phyloP scores from a whole-genome alignment of 2,329 filamentous ascomycete species.

The Pseudomassariella vexata region DNA sequence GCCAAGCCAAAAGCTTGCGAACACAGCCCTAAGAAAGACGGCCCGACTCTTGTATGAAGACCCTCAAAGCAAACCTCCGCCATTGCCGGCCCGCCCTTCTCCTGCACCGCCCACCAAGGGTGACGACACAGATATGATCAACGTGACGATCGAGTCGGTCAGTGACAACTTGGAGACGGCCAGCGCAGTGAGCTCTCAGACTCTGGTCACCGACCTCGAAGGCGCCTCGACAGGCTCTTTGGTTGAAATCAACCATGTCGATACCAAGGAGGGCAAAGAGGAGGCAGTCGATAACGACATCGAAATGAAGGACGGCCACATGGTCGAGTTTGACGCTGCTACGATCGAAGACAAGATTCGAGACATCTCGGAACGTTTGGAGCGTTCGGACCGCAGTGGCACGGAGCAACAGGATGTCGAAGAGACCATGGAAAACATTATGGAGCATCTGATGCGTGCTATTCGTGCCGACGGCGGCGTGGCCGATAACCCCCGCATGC shows the following conservation, averaged over 20 bases:
- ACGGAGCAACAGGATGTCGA: slow-evolving; percentile 88
- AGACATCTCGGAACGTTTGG: slow-evolving; percentile 30
- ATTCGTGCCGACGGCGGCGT: slow-evolving; percentile 67
- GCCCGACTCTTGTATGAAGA: no score
- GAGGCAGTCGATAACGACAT: not conserved
- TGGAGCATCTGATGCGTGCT: slow-evolving; percentile 85
- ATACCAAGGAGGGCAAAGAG: not conserved
- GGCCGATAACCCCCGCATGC: slow-evolving; percentile 59
- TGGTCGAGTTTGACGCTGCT: slow-evolving; percentile 18
- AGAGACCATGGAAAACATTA: slow-evolving; percentile 88
- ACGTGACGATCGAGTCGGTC: slow-evolving; percentile 23
- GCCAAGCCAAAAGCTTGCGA: slow-evolving; percentile 72
- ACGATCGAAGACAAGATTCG: slow-evolving; percentile 40
- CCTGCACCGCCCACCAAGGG: slow-evolving; percentile 27
- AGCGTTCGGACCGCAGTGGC: slow-evolving; percentile 41
- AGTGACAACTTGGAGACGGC: slow-evolving; percentile 31
- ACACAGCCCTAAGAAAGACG: slow-evolving; percentile 60
- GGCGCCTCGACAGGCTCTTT: slow-evolving; percentile 28
- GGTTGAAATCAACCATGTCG: slow-evolving; percentile 19
- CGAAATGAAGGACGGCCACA: slow-evolving; percentile 6
- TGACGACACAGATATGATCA: slow-evolving; percentile 29
- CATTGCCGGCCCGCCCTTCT: slow-evolving; percentile 43
- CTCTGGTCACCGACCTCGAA: slow-evolving; percentile 40
- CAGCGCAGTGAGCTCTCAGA: slow-evolving; percentile 46
- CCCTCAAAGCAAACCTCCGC: slow-evolving; percentile 31